Base-by-base conservation (phyloP, 176 grass and related monocot genomes). In the Phragmites australis region DNA sequence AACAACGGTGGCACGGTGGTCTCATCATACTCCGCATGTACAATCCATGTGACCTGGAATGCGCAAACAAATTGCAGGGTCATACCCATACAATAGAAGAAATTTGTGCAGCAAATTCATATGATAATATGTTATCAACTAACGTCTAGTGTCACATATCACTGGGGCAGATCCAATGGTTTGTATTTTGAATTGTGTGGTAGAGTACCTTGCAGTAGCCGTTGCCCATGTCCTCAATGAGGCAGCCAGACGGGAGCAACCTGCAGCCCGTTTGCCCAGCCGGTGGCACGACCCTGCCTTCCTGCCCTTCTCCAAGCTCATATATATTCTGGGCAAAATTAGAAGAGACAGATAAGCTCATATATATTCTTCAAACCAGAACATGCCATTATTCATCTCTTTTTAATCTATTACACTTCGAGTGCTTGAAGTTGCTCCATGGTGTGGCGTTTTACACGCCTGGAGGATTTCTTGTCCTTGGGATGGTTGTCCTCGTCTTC, bases 1-100 rank as follows among this genome's bases (percentile, higher is more conserved):
- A 86, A 89, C 9, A 55, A 8, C 4, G 13, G 50, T 3, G 73
- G 43, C 9, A 84, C 26, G 0, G 7, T 22, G 9, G 41, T 13
- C 55, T 68, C 57, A 8, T 86, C 34, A 6, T 81, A 83, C 83
- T 81, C 83, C 1, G 81, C 57, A 19, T 89, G 84, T 11, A 80
- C 70, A 25, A 89, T 73, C 86, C 90, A 92, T 2, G 83, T 89
- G 3, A 92, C 82, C 90, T 88, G 41, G 13, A 21, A 73, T 64
- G 59, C 19, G 37, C 0, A 4, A 1, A 34, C n/a, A 37, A 37
- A 48, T 47, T 32, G 18, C 18, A 9, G 1, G n/a, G 22, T 29
- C 13, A 60, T 25, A 9, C 11, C 6, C 11, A 14, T 13, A 59
- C 3, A 29, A 3, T 29, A 1, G 56, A 59, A 59, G 26, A 4